These are phyloP conservation scores for Saccharomyces eubayanus DNA, from an alignment of 805 yeast genomes.

Conservation along the genomic window DNA sequence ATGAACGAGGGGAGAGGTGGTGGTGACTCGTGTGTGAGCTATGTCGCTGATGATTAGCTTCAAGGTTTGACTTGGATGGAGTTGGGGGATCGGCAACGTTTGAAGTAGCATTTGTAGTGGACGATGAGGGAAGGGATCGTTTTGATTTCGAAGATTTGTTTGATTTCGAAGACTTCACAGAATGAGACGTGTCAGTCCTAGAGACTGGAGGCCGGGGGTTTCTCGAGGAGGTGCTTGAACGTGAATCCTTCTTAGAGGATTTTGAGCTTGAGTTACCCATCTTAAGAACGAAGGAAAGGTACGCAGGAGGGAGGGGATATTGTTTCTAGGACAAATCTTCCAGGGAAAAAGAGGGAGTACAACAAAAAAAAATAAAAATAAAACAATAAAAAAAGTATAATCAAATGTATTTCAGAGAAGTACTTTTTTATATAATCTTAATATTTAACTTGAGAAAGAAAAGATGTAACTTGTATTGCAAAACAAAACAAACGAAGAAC, in stretches of 20 bases:
- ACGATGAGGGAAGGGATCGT: conserved; percentile 26
- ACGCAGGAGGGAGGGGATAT: background rate
- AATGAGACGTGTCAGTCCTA: conserved; percentile 47
- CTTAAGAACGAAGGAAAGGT: background rate
- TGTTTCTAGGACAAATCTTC: background rate
- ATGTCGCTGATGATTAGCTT: conserved; percentile 1
- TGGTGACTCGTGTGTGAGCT: background rate
- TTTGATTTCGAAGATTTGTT: conserved; percentile 34
- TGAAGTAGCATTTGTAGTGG: conserved; percentile 3
- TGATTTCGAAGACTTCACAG: conserved; percentile 42
- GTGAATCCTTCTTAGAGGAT: conserved; percentile 17
- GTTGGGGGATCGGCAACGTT: background rate
- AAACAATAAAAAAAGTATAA: background rate
- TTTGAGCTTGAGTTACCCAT: conserved; percentile 52
- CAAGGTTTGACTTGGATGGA: background rate
- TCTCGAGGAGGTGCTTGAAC: conserved; percentile 7
- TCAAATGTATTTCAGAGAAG: background rate
- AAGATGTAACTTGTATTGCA: background rate
- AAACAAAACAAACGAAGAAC: background rate
- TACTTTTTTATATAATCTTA: background rate
- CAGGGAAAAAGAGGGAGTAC: background rate
- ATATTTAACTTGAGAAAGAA: background rate
- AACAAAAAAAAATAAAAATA: background rate
- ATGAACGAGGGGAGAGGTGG: conserved; percentile 3
- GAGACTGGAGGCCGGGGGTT: conserved; percentile 36